A percentile compares a stretch with the other conserved stretches of the same genome.
phyloP scores from a whole-genome alignment of 1,139 yeast genomes.

The Saccharomyces hybrid region DNA sequence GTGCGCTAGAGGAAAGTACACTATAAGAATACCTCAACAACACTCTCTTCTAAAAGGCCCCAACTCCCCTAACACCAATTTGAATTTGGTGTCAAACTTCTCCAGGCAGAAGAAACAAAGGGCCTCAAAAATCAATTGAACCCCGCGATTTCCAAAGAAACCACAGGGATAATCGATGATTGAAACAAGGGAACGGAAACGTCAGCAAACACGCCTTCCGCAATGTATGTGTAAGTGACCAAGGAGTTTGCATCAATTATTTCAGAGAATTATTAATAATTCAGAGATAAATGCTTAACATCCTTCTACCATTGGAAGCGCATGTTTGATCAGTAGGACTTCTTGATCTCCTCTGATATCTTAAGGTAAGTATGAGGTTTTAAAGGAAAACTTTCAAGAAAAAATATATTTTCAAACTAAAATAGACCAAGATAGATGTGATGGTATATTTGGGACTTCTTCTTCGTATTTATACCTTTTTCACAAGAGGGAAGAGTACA shows the following conservation, averaged over 20 bases:
- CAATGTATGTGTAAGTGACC: constrained; percentile 38
- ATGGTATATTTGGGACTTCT: background rate
- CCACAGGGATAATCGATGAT: constrained; percentile 5
- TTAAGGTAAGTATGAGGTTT: constrained; percentile 97
- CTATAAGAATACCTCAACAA: background rate
- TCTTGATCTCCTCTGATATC: constrained; percentile 94
- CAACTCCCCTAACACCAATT: constrained; percentile 34
- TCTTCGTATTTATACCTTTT: background rate
- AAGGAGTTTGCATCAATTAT: constrained; percentile 30
- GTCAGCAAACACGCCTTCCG: constrained; percentile 48
- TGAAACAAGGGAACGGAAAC: constrained; percentile 29
- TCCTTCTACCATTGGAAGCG: constrained; percentile 41
- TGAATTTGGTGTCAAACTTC: constrained; percentile 34
- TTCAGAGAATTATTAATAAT: background rate
- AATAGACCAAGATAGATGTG: background rate
- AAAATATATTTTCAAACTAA: constrained; percentile 5
- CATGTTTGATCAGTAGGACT: constrained; percentile 70
- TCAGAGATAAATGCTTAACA: constrained; percentile 25
- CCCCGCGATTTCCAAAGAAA: constrained; percentile 2
- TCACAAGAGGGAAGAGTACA: no score
- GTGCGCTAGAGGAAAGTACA: background rate
- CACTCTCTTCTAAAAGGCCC: constrained; percentile 5
- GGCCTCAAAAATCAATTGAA: constrained; percentile 17
- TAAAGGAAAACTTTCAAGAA: constrained; percentile 31
- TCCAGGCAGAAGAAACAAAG: constrained; percentile 35